Evolutionary conservation across 2,329 filamentous ascomycete species (phyloP).

Genomic region (Alternaria sp.): DNA sequence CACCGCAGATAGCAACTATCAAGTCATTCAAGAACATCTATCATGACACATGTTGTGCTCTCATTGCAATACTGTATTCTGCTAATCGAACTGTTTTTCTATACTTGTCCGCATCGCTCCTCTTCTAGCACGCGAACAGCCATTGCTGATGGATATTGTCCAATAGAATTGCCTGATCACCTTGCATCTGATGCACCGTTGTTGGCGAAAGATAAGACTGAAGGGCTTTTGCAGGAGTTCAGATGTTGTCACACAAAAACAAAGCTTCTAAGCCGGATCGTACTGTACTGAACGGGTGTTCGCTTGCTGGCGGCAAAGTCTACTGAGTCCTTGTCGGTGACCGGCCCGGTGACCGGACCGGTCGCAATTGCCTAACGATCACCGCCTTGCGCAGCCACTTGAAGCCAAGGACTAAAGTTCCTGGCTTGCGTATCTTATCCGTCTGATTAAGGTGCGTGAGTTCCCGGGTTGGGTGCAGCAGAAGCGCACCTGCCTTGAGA

Average conservation of each 20-base stretch:
- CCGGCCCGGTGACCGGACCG: conserved; percentile 5
- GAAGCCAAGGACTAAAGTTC: not conserved
- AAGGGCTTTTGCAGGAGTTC: not conserved
- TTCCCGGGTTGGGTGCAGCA: not conserved
- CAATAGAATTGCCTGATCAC: not conserved
- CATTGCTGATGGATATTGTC: not conserved
- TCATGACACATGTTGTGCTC: not conserved
- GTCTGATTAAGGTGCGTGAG: not conserved
- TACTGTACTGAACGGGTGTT: not conserved
- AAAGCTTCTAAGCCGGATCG: not conserved
- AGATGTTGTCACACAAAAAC: not conserved
- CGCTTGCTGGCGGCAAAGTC: not conserved
- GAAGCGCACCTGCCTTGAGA: not conserved
- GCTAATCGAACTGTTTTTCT: not conserved
- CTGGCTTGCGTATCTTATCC: not conserved
- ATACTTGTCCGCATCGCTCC: not conserved
- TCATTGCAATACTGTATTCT: not conserved
- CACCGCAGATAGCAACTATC: not conserved
- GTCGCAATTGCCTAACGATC: not conserved
- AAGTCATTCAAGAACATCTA: not conserved
- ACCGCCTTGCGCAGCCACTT: not conserved
- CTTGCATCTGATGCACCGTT: not conserved
- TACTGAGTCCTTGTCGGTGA: not conserved
- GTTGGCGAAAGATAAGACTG: not conserved
- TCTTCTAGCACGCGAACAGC: not conserved